Conservation (phyloP, 2,329 filamentous ascomycete species). For the Fusarium sp. region DNA sequence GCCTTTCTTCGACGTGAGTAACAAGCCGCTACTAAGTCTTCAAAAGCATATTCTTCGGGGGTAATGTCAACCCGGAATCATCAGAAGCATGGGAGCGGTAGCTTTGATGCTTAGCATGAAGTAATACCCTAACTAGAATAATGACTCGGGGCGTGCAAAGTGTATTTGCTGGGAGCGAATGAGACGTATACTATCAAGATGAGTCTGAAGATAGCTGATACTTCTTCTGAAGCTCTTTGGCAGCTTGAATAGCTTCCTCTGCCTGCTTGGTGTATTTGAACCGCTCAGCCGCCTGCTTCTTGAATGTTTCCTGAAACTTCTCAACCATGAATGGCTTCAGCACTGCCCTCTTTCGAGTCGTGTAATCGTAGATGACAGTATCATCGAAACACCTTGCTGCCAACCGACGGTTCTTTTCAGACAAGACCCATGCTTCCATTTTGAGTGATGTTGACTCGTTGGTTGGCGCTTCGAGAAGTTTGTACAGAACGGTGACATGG, state of each 20-base stretch:
- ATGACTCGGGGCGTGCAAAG: too few species aligned
- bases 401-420: slow-evolving; percentile 23
- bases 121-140: too few species aligned
- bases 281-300: slow-evolving; percentile 2
- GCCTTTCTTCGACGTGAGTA: too few species aligned
- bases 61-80: too few species aligned
- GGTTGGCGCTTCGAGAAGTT: slow-evolving; percentile 17
- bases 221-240: slow-evolving; percentile 2
- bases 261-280: slow-evolving; percentile 6
- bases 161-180: too few species aligned
- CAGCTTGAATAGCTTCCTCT: not conserved
- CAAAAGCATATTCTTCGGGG: too few species aligned
- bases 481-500: slow-evolving; percentile 28
- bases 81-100: too few species aligned
- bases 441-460: slow-evolving; percentile 32
- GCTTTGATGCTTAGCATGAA: too few species aligned
- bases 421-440: slow-evolving; percentile 37
- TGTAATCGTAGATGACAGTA: slow-evolving; percentile 36
- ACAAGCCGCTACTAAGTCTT: not conserved
- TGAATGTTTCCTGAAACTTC: slow-evolving; percentile 25
- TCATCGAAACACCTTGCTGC: slow-evolving; percentile 34
- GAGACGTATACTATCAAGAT: too few species aligned
- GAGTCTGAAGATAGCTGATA: not conserved
- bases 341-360: slow-evolving; percentile 10
- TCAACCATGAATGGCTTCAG: slow-evolving; percentile 38